These are phyloP conservation scores for Cordyceps farinosa DNA, from an alignment of 2,329 filamentous ascomycete genomes.

Conservation along the genomic window DNA sequence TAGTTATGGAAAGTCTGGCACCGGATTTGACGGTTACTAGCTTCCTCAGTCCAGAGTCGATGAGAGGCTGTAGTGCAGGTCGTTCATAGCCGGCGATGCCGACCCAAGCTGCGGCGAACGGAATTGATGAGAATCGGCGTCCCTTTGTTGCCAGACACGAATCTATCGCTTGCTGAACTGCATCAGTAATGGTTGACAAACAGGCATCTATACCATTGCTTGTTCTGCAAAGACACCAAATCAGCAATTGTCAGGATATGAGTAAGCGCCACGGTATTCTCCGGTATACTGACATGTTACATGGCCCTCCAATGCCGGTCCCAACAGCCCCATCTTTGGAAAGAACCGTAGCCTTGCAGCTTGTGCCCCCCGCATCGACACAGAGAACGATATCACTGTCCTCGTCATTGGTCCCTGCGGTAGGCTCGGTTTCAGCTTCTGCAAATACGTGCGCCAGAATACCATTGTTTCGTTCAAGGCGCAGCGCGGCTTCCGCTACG, in stretches of 20 bases:
- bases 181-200: constrained; percentile 25
- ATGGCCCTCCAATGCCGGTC: constrained; percentile 33
- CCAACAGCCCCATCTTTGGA: constrained; percentile 25
- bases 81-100: constrained; percentile 40
- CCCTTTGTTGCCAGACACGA: constrained; percentile 18
- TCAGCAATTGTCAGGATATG: neutral
- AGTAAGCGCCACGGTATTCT: neutral
- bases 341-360: constrained; percentile 37
- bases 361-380: constrained; percentile 41
- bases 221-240: constrained; percentile 18
- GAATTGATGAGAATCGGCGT: constrained; percentile 5
- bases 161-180: constrained; percentile 27
- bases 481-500: constrained; percentile 23
- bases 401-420: neutral
- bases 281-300: constrained; percentile 35
- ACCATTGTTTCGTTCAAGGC: constrained; percentile 19
- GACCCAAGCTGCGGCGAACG: constrained; percentile 34
- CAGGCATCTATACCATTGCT: constrained; percentile 29
- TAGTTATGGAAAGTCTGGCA: constrained; percentile 30
- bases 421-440: constrained; percentile 5
- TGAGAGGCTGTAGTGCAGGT: constrained; percentile 25
- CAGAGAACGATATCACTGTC: constrained; percentile 29
- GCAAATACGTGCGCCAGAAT: constrained; percentile 21
- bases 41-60: constrained; percentile 28
- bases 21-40: constrained; percentile 27